phyloP scores from a whole-genome alignment of 345 rosid genomes.

The Populus nigra region DNA sequence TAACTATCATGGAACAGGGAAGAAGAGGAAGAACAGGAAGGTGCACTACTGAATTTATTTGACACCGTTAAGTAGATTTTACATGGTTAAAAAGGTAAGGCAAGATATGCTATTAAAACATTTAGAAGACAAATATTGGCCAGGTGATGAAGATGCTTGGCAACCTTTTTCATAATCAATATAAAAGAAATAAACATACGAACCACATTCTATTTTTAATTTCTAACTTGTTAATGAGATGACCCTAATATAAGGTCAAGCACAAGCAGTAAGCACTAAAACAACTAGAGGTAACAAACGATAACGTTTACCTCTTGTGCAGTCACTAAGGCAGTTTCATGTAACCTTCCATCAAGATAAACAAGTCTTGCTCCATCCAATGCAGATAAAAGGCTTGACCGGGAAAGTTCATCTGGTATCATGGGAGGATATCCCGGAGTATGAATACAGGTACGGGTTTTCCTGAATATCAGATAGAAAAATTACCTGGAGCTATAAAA shows the following conservation, averaged over 20 bases:
- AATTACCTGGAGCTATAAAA: background rate
- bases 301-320: slow-evolving; percentile 64
- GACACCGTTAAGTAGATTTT: too few relatives aligned
- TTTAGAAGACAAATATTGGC: too few relatives aligned
- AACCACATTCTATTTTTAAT: too few relatives aligned
- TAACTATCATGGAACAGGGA: too few relatives aligned
- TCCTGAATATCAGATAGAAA: slow-evolving; percentile 43
- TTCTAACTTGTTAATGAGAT: background rate
- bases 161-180: too few relatives aligned
- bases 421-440: slow-evolving; percentile 77
- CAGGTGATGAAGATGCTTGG: too few relatives aligned
- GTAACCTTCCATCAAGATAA: slow-evolving; percentile 70
- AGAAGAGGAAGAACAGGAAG: too few relatives aligned
- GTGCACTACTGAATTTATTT: too few relatives aligned
- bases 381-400: slow-evolving; percentile 47
- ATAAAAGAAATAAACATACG: too few relatives aligned
- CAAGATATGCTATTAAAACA: too few relatives aligned
- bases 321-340: slow-evolving; percentile 56
- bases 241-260: background rate
- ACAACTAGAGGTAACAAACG: background rate
- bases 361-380: slow-evolving; percentile 55
- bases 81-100: too few relatives aligned
- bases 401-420: slow-evolving; percentile 57
- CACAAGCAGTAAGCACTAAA: background rate
- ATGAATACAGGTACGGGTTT: slow-evolving; percentile 91